Evolutionary conservation across 495 filamentous ascomycete species (phyloP).

Genomic region (Coniosporium apollinis): DNA sequence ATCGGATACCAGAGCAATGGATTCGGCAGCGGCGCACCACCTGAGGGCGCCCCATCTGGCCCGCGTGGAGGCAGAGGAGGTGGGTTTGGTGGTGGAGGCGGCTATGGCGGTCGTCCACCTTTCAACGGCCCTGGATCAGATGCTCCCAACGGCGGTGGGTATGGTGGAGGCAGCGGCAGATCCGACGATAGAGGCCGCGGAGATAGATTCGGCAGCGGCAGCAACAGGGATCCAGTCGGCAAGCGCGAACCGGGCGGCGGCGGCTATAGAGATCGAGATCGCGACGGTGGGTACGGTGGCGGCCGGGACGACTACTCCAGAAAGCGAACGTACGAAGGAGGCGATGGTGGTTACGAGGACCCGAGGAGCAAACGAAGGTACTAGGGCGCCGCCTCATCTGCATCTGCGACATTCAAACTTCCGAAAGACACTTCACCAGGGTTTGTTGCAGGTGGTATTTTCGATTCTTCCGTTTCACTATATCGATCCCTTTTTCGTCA

Average conservation of each 20-base stretch:
- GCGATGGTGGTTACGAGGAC: slow-evolving; percentile 57
- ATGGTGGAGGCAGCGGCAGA: slow-evolving; percentile 33
- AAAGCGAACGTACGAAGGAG: slow-evolving; percentile 42
- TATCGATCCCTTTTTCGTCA: neutral
- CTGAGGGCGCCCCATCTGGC: slow-evolving; percentile 64
- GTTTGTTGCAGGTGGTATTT: too few species aligned
- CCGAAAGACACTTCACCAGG: too few species aligned
- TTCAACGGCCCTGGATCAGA: slow-evolving; percentile 18
- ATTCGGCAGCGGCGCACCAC: slow-evolving; percentile 30
- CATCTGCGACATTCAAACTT: too few species aligned
- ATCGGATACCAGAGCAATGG: slow-evolving; percentile 28
- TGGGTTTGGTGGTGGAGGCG: slow-evolving; percentile 28
- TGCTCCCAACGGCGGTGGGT: slow-evolving; percentile 36
- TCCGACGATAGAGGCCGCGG: slow-evolving; percentile 36
- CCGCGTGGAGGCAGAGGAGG: slow-evolving; percentile 41
- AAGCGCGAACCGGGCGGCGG: slow-evolving; percentile 45
- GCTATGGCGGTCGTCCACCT: slow-evolving; percentile 39
- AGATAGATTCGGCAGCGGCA: slow-evolving; percentile 39
- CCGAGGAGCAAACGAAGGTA: slow-evolving; percentile 44
- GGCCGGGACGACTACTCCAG: slow-evolving; percentile 38
- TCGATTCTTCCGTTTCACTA: neutral
- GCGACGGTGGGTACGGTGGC: slow-evolving; percentile 34
- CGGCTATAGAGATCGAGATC: slow-evolving; percentile 29
- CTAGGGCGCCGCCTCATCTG: too few species aligned
- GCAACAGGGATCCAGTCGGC: slow-evolving; percentile 41